phyloP scores from a whole-genome alignment of 2,329 filamentous ascomycete genomes.

The Trichoderma breve region DNA sequence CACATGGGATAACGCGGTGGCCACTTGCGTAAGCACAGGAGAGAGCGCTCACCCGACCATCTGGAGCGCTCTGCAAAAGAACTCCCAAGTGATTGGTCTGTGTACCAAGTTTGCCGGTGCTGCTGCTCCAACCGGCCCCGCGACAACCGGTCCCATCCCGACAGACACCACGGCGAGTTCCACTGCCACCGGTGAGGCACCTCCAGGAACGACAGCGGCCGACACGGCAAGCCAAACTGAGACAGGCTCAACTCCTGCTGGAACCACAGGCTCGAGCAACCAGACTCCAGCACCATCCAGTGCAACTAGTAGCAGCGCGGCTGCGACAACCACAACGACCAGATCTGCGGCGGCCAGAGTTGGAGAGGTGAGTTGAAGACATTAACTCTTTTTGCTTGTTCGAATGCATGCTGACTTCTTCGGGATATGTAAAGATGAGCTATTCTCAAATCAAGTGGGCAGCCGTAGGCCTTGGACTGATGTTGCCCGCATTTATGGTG shows the following conservation, averaged over 20 bases:
- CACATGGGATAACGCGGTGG: conserved; percentile 8
- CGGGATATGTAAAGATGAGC: not conserved
- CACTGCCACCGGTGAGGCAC: not conserved
- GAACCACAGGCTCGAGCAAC: not conserved
- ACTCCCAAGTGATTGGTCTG: not conserved
- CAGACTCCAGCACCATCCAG: not conserved
- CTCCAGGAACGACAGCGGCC: not conserved
- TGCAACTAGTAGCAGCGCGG: conserved; percentile 11
- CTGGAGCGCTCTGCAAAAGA: conserved; percentile 3
- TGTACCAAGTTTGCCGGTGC: conserved; percentile 6
- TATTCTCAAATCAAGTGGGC: conserved; percentile 2
- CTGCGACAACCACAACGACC: not conserved
- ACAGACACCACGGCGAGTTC: not conserved
- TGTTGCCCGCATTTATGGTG: not conserved
- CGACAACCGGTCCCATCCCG: not conserved
- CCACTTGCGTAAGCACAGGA: conserved; percentile 11
- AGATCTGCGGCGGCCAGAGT: not conserved
- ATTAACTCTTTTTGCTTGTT: not conserved
- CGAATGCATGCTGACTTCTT: not conserved
- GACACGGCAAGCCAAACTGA: not conserved
- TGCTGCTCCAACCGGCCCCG: conserved; percentile 1
- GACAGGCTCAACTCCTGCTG: not conserved
- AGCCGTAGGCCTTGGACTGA: conserved; percentile 1
- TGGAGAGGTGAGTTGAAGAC: not conserved
- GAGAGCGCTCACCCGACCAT: conserved; percentile 6